These are phyloP conservation scores for Talaromyces wortmannii DNA, from an alignment of 495 filamentous ascomycete species.

Conservation along the genomic window DNA sequence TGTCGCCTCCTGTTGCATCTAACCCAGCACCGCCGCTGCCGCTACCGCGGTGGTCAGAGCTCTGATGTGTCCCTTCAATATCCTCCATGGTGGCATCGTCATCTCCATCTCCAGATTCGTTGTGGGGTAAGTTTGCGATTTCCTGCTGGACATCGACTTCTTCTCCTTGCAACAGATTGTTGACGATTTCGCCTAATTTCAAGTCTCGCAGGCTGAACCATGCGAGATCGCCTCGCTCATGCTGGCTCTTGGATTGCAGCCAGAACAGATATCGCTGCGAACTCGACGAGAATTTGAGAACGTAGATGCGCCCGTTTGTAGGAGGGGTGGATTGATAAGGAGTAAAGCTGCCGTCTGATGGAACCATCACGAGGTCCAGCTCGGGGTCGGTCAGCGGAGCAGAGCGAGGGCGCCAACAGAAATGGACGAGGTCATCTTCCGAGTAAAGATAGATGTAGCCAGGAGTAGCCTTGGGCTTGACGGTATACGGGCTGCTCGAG, in stretches of 20 bases:
- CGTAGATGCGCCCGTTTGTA: slow-evolving; percentile 86
- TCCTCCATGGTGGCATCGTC: slow-evolving; percentile 84
- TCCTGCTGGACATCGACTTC: slow-evolving; percentile 81
- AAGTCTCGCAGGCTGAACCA: slow-evolving; percentile 78
- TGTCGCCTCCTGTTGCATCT: slow-evolving; percentile 81
- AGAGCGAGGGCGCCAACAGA: slow-evolving; percentile 83
- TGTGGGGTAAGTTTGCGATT: slow-evolving; percentile 53
- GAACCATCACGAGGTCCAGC: slow-evolving; percentile 82
- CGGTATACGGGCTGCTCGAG: slow-evolving; percentile 53
- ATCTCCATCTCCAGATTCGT: slow-evolving; percentile 36
- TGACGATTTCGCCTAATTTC: slow-evolving; percentile 77
- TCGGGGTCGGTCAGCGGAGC: slow-evolving; percentile 61
- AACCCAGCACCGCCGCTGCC: slow-evolving; percentile 74
- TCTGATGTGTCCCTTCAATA: slow-evolving; percentile 56
- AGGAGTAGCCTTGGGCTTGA: slow-evolving; percentile 60
- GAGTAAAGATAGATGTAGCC: slow-evolving; percentile 92
- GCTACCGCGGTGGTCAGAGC: slow-evolving; percentile 47
- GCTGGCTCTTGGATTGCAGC: slow-evolving; percentile 84
- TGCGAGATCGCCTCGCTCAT: slow-evolving; percentile 59
- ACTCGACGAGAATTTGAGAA: slow-evolving; percentile 90
- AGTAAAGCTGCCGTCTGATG: slow-evolving; percentile 77
- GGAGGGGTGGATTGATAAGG: slow-evolving; percentile 60
- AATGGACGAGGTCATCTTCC: slow-evolving; percentile 92
- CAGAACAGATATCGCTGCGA: slow-evolving; percentile 91
- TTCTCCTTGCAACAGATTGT: slow-evolving; percentile 76